These are phyloP conservation scores for Collybia nuda DNA, from an alignment of 768 basidiomycete genomes.

Conservation along the genomic window DNA sequence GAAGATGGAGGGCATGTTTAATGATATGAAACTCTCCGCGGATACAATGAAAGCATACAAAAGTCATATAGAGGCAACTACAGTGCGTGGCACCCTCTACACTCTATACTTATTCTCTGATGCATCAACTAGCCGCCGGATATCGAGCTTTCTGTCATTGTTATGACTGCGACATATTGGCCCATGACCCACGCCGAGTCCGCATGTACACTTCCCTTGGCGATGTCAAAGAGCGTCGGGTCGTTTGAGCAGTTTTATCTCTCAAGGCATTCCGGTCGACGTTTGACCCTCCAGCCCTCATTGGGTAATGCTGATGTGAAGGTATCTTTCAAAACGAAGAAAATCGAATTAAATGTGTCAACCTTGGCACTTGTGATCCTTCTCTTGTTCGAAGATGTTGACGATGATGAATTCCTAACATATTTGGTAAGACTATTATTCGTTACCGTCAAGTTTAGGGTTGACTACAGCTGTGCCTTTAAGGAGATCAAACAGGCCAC, in stretches of 20 bases:
- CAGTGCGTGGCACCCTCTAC: conserved; percentile 44
- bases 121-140: conserved; percentile 53
- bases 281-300: conserved; percentile 89
- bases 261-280: conserved; percentile 83
- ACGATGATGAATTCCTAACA: conserved; percentile 66
- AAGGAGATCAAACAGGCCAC: conserved; percentile 87
- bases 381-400: conserved; percentile 77
- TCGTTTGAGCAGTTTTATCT: conserved; percentile 91
- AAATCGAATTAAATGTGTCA: conserved; percentile 90
- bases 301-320: conserved; percentile 90
- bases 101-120: conserved; percentile 7
- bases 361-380: conserved; percentile 88
- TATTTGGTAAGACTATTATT: conserved; percentile 58
- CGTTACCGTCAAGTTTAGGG: too few relatives aligned
- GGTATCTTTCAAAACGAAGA: conserved; percentile 73
- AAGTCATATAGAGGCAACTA: conserved; percentile 52
- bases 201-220: conserved; percentile 65
- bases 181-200: conserved; percentile 71
- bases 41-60: conserved; percentile 82
- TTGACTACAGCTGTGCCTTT: too few relatives aligned
- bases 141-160: conserved; percentile 82
- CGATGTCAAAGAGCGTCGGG: conserved; percentile 62
- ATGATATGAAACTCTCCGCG: conserved; percentile 87
- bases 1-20: conserved; percentile 98
- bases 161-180: conserved; percentile 98